Evolutionary conservation across 2,329 filamentous ascomycete species (phyloP).

Genomic region (Aspergillus pseudoglaucus): DNA sequence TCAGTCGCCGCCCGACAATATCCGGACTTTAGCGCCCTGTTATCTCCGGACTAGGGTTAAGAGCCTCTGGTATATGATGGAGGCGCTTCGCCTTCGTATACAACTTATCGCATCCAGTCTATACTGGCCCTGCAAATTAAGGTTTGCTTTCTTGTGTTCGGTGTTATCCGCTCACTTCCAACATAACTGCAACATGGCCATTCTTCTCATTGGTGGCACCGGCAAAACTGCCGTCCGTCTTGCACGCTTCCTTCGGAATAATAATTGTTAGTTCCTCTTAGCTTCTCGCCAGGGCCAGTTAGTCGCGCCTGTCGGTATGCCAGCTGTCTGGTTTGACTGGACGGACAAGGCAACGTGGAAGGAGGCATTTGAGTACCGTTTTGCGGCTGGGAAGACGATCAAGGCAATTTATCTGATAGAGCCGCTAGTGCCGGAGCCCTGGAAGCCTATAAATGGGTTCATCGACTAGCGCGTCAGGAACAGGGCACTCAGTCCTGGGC

Average conservation of each 20-base stretch:
- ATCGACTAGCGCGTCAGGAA: slow-evolving; percentile 33
- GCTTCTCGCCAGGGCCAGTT: slow-evolving; percentile 30
- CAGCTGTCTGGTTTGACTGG: slow-evolving; percentile 41
- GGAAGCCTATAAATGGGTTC: slow-evolving; percentile 21
- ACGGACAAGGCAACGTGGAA: slow-evolving; percentile 36
- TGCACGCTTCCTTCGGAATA: slow-evolving; percentile 5
- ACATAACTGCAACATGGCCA: slow-evolving; percentile 7
- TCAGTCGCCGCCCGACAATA: no score
- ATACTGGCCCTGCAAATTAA: no score
- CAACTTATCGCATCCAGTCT: no score
- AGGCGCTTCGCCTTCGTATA: no score
- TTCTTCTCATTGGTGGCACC: slow-evolving; percentile 42
- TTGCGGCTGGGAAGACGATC: slow-evolving; percentile 16
- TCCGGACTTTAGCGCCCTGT: no score
- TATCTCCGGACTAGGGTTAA: no score
- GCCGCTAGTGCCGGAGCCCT: not conserved
- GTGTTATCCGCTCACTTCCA: no score
- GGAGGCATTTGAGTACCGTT: slow-evolving; percentile 22
- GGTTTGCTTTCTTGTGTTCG: no score
- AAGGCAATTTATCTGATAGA: slow-evolving; percentile 37
- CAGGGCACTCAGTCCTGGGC: slow-evolving; percentile 28
- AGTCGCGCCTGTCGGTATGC: not conserved
- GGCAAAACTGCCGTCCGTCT: slow-evolving; percentile 42
- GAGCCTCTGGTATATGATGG: no score
- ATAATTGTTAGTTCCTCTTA: slow-evolving; percentile 25